Evolutionary conservation across 2,329 filamentous ascomycete species (phyloP).

Genomic region (Hypomyces rosellus): DNA sequence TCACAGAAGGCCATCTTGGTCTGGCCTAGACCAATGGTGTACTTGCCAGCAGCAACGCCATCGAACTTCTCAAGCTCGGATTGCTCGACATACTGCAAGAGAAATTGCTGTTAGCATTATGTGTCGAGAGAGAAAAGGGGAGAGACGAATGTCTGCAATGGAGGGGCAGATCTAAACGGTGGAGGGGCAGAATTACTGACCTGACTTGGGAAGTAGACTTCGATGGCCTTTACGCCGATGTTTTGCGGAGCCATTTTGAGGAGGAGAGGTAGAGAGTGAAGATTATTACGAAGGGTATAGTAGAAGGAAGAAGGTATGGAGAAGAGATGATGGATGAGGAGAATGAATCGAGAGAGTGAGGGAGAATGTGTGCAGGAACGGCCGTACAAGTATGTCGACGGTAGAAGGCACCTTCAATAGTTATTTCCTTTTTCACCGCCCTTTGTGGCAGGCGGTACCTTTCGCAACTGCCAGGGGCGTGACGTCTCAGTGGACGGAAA

Average conservation of each 20-base stretch:
- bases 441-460: constrained; percentile 12
- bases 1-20: constrained; percentile 92
- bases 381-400: too few species aligned
- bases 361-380: constrained; percentile 11
- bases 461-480: too few species aligned
- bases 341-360: constrained; percentile 15
- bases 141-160: constrained; percentile 1
- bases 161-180: constrained; percentile 17
- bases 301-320: constrained; percentile 4
- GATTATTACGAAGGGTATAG: constrained; percentile 4
- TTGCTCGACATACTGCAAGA: constrained; percentile 71
- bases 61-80: constrained; percentile 79
- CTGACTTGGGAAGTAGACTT: constrained; percentile 83
- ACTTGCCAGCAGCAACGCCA: constrained; percentile 75
- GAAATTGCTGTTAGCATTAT: not conserved
- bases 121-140: not conserved
- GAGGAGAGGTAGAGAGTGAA: not conserved
- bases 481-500: too few species aligned
- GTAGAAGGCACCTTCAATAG: too few species aligned
- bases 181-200: constrained; percentile 41
- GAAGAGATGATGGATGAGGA: constrained; percentile 5
- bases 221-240: constrained; percentile 89
- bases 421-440: constrained; percentile 14
- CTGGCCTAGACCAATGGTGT: constrained; percentile 86
- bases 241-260: constrained; percentile 69